Base-by-base conservation (phyloP, 495 filamentous ascomycete species). In the Alectoria sarmentosa region DNA sequence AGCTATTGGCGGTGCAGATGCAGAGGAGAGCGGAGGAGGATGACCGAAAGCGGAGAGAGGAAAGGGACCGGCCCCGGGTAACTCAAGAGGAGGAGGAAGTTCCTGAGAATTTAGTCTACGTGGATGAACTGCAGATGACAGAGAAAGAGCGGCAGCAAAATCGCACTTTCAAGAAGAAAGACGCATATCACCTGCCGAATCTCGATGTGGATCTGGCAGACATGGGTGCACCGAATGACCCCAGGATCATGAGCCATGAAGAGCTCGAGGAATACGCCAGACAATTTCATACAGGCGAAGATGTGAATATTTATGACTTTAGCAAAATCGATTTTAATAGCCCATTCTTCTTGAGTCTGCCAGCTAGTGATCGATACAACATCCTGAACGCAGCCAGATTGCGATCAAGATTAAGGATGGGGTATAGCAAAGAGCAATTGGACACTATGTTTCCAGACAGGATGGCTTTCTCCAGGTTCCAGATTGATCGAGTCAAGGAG, bases 241-340 rank as follows among this genome's bases (percentile, higher is more conserved):
- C 91, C 6, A 86, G 95, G 3, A 89, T 98, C 66, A 97, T 98
- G 94, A 91, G 87, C 44, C 82, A 90, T 17, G 92, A 94, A 66
- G 94, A 98, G 69, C 75, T 98, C 61, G 89, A 97, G 74, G 87
- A 93, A 61, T 98, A 98, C 73, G 91, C 94, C 4, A 78, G 86
- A 62, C 92, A 96, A 69, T 98, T 97, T 67, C 84, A 96, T 67
- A 86, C 84, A 64, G 94, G 93, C 42, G 94, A 97, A 74, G 92
- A 97, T 76, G 90, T 98, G 75, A 96, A 95, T 70, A 78, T 97
- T n/a, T 96, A 97, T 72, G 94, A 98, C 73, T 98, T 97, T 68
- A 92, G 89, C 64, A 98, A 98, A 74, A 98, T 98, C 64, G 95
- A 98, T 75, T 98, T 97, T 69, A 89, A 96, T 68, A 87, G 90